These are phyloP conservation scores for Carex myosuroides DNA, from an alignment of 176 grass and related monocot genomes.

Conservation along the genomic window DNA sequence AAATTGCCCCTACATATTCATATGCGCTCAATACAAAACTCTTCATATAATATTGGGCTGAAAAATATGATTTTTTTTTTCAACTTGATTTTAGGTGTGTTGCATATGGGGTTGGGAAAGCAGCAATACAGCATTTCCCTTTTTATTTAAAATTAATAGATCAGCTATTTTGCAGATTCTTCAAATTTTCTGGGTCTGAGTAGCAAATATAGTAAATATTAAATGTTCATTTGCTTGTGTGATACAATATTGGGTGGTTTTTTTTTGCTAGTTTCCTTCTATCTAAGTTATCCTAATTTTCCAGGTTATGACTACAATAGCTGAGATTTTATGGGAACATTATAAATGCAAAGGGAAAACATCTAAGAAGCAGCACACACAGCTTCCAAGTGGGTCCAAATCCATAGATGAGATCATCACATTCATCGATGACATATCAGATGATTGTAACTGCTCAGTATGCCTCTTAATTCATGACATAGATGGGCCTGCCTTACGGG, in stretches of 20 bases:
- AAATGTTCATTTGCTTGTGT: not conserved
- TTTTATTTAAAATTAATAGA: not conserved
- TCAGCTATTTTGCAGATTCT: not conserved
- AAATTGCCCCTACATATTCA: not conserved
- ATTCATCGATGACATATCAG: conserved; percentile 48
- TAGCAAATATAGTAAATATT: not conserved
- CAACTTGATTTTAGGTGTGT: not conserved
- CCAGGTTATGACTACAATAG: conserved; percentile 62
- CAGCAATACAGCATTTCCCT: not conserved
- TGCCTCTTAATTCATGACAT: conserved; percentile 86
- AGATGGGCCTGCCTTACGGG: conserved; percentile 81
- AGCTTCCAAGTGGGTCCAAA: conserved; percentile 48
- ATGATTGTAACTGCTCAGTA: conserved; percentile 28
- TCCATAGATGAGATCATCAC: conserved; percentile 66
- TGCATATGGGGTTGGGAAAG: not conserved
- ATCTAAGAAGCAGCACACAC: conserved; percentile 32
- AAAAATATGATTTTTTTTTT: not conserved
- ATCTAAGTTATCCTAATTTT: conserved; percentile 24
- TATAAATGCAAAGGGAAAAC: conserved; percentile 43
- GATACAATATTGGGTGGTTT: not conserved
- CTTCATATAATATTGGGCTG: not conserved
- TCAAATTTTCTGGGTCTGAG: not conserved
- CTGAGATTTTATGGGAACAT: conserved; percentile 71
- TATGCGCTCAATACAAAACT: not conserved
- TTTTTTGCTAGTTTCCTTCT: not conserved